Base-by-base conservation (phyloP, 140 eudicot species). In the Flaveria floridana region DNA sequence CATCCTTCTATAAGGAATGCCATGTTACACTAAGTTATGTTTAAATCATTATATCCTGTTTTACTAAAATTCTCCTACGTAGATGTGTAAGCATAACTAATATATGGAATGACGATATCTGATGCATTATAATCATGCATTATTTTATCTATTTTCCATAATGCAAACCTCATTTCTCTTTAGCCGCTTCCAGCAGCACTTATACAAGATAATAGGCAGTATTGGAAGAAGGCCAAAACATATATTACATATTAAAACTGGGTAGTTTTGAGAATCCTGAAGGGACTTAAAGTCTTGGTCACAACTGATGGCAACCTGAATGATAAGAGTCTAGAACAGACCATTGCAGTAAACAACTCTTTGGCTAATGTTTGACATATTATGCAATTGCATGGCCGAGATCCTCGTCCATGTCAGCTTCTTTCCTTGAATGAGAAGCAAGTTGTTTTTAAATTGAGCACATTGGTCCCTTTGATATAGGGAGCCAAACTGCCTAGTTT, bases 321-420 rank as follows among this genome's bases (percentile, higher is more conserved):
- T 42, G 82, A 74, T 85, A 73, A 88, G 90, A 92, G 83, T 78
- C 96, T 89, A 84, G 96, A 79, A 89, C 98, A 79, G 93, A 92
- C 98, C 98, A 55, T 92, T 92, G 92, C 98, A 89, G 89, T 80
- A 85, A 86, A 92, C 74, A 92, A 80, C 62, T 80, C 89, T 73
- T 73, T 79, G 86, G 78, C 87, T 85, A 86, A 75, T 77, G 71
- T 87, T 85, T 83, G 95, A 83, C 79, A 77, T 79, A 74, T 68
- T 61, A 77, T 56, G 87, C 76, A 85, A 79, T 50, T 83, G 90
- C 87, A 83, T 84, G 96, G 96, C 73, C 50, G 89, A 82, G 86
- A 81, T 77, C 74, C 84, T 78, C 72, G 73, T 73, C 88, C 96
- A 92, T 78, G 95, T 81, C 81, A 90, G 86, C 89, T 80, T 89